phyloP scores from a whole-genome alignment of 2,329 filamentous ascomycete species.

The Ophiostoma piceae region DNA sequence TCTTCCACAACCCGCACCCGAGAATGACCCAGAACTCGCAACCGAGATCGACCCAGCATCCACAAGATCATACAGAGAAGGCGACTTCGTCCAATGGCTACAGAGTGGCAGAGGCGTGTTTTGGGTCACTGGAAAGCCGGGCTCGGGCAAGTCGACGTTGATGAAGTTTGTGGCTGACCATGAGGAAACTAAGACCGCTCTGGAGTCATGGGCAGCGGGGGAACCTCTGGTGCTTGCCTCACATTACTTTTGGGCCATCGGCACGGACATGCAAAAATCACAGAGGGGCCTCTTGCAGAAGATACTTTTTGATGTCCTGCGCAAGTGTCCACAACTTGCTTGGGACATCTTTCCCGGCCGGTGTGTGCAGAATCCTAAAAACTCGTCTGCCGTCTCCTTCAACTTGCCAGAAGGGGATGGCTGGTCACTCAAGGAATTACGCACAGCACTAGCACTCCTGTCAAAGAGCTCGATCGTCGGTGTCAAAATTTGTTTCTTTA shows the following conservation, averaged over 20 bases:
- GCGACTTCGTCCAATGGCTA: constrained; percentile 16
- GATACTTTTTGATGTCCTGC: constrained; percentile 18
- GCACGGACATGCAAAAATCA: constrained; percentile 18
- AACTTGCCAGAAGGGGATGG: not conserved
- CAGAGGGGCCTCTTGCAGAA: constrained; percentile 18
- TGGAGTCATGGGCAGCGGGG: not conserved
- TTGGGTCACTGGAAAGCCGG: constrained; percentile 22
- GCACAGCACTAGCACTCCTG: not conserved
- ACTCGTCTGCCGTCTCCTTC: not conserved
- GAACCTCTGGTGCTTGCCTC: constrained; percentile 1
- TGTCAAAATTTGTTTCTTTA: constrained; percentile 17
- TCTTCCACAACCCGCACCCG: too few relatives aligned
- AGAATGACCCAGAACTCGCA: too few relatives aligned
- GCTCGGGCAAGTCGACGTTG: constrained; percentile 21
- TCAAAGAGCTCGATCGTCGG: not conserved
- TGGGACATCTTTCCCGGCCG: constrained; percentile 7
- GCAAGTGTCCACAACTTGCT: constrained; percentile 15
- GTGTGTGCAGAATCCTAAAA: not conserved
- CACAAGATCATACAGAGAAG: not conserved
- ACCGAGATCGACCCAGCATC: not conserved
- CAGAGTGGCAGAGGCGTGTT: constrained; percentile 16
- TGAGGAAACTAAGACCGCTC: not conserved
- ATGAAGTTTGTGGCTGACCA: constrained; percentile 23
- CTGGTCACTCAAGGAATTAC: constrained; percentile 10
- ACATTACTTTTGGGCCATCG: constrained; percentile 20